phyloP scores from a whole-genome alignment of 2,329 filamentous ascomycete species.

The Colletotrichum cuscutae region DNA sequence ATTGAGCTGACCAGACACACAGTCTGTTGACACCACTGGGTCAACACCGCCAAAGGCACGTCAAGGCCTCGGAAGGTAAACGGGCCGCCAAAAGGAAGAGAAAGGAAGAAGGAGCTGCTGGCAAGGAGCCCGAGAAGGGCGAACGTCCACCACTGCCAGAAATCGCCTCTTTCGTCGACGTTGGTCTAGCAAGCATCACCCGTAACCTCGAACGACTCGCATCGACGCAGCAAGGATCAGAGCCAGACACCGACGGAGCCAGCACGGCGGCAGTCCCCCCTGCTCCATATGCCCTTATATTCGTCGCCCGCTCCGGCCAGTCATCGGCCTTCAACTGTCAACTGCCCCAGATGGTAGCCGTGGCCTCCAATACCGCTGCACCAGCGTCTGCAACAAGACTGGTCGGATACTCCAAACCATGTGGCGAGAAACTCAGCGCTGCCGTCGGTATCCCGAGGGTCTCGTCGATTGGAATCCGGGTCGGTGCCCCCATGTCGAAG shows the following conservation, averaged over 20 bases:
- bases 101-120: conserved; percentile 43
- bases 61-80: conserved; percentile 70
- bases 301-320: conserved; percentile 67
- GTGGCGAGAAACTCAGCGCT: conserved; percentile 65
- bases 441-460: conserved; percentile 71
- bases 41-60: conserved; percentile 65
- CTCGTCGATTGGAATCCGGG: conserved; percentile 70
- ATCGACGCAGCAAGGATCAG: conserved; percentile 34
- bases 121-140: conserved; percentile 37
- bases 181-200: conserved; percentile 74
- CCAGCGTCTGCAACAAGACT: conserved; percentile 60
- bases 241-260: conserved; percentile 47
- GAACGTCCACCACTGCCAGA: conserved; percentile 56
- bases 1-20: neutral
- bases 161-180: conserved; percentile 66
- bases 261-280: neutral
- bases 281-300: conserved; percentile 61
- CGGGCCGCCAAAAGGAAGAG: conserved; percentile 64
- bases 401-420: conserved; percentile 70
- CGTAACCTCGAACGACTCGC: conserved; percentile 55
- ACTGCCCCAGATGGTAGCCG: conserved; percentile 64
- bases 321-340: conserved; percentile 69
- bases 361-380: conserved; percentile 56
- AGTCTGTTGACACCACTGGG: conserved; percentile 74
- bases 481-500: conserved; percentile 65